Evolutionary conservation across 306 rosid genomes (phyloP), one percentile per base, ranked within the genome.

Genomic region (Arachis hypogaea): DNA sequence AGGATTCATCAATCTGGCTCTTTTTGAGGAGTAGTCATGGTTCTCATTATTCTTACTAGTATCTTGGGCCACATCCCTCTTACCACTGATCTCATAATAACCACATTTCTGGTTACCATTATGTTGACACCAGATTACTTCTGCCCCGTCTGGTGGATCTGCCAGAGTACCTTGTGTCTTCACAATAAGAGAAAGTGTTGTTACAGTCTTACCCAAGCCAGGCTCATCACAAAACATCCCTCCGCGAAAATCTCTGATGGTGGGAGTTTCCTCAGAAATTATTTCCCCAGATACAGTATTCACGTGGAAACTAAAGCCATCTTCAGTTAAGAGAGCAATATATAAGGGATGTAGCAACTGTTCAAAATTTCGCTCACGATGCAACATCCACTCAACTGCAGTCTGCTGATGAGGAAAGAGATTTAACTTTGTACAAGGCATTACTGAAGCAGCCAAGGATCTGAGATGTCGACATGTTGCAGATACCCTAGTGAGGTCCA

Each of bases 201-300:
- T 94, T 75, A 94, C 91, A 42, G 98, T 94, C 93, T 94, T 94
- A 56, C 98, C 98, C 86, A 94, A 83, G 75, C 98, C 97, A 58
- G 98, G 98, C 77, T 94, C 98, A 60, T 94, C 98, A 76, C 98
- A 94, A 62, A 94, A 94, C 92, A 94, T 77, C 66, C 98, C 98
- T 81, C 98, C 98, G 50, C 80, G 84, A 66, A 94, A 94, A 83
- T 94, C 98, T 76, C 73, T 89, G 76, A 89, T 68, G 44, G 90
- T 85, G 71, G 97, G 99, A 68, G 93, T 77, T 68, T 64, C 75
- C 59, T 84, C 90, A 36, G 74, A 85, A 80, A 85, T 84, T 81
- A 94, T 94, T 83, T 88, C 89, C 59, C 97, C 99, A 52, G 97
- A 78, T 69, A 94, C 87, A 44, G 87, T 86, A 82, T 84, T 91